Evolutionary conservation across 805 yeast genomes (phyloP).

Genomic region (Schwanniomyces yamadae): DNA sequence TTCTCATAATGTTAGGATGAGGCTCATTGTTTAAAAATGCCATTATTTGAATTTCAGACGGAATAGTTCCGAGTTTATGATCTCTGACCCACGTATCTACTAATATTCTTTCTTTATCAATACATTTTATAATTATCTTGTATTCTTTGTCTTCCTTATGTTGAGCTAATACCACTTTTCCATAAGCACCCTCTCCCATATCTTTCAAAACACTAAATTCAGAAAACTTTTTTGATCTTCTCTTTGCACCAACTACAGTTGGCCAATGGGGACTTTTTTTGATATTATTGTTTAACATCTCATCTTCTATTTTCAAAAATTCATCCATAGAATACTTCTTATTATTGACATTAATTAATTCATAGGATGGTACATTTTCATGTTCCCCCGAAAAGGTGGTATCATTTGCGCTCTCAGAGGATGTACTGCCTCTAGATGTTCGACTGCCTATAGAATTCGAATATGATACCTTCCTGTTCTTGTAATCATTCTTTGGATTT

Average conservation of each 20-base stretch:
- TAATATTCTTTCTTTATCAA: constrained; percentile 85
- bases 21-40: constrained; percentile 73
- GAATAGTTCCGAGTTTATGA: constrained; percentile 85
- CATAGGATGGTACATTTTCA: constrained; percentile 3
- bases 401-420: constrained; percentile 7
- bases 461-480: neutral
- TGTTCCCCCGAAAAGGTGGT: constrained; percentile 4
- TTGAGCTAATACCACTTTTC: constrained; percentile 81
- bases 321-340: constrained; percentile 38
- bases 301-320: constrained; percentile 46
- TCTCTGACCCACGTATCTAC: constrained; percentile 98
- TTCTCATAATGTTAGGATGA: constrained; percentile 82
- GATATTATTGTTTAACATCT: constrained; percentile 36
- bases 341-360: constrained; percentile 6
- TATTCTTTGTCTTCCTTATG: constrained; percentile 62
- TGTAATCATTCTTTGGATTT: constrained; percentile 8
- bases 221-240: constrained; percentile 67
- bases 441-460: too few relatives aligned
- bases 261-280: constrained; percentile 48
- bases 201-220: constrained; percentile 72
- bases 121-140: constrained; percentile 79
- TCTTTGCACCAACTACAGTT: constrained; percentile 53
- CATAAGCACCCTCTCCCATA: constrained; percentile 97
- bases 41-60: constrained; percentile 94
- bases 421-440: too few relatives aligned